Evolutionary conservation across 1,139 yeast species (phyloP), one percentile per base, ranked within the genome.

Genomic region (Lodderomyces elongisporus): DNA sequence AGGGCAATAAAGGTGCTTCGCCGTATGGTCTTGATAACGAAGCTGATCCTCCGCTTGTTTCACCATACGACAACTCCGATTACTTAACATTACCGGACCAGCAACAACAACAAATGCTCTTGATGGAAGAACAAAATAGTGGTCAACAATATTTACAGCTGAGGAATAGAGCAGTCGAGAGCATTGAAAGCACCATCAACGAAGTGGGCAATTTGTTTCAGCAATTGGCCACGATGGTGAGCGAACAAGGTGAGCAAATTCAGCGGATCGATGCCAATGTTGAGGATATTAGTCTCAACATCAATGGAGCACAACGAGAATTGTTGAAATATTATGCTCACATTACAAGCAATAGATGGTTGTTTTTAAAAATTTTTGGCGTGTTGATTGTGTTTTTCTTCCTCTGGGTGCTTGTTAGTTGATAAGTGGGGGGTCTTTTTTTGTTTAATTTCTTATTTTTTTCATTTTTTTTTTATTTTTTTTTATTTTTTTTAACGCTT

Each of bases 171-270:
- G 98, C 98, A 0, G 96, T 91, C 31, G 97, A 91, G 54, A 87
- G 96, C 2, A 91, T 91, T 34, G 99, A 91, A 54, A 75, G 89
- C 16, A 91, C 98, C 1, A 91, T 91, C 41, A 93, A 89, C 51
- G 98, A 91, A 58, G 95, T 91, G 28, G 99, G 99, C 20, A 85
- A 85, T 37, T 71, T 91, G 44, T 91, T 93, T 62, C 93, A 85
- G 48, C 98, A 91, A 58, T 70, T 91, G 48, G 96, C 97, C 3
- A 84, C 95, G 2, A 89, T 91, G 97, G 96, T 91, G 9, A 89
- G 87, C 41, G 98, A 93, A 57, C 99, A 91, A 60, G 93, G 97
- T 28, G 98, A 91, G 50, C 85, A 83, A 17, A 91, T 91, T 38
- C 98, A 91, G 56, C 70, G 97, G 51, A 91, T 91, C 43, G 98